Evolutionary conservation across 768 basidiomycete genomes (phyloP).

Genomic region (Boletellus sp.): DNA sequence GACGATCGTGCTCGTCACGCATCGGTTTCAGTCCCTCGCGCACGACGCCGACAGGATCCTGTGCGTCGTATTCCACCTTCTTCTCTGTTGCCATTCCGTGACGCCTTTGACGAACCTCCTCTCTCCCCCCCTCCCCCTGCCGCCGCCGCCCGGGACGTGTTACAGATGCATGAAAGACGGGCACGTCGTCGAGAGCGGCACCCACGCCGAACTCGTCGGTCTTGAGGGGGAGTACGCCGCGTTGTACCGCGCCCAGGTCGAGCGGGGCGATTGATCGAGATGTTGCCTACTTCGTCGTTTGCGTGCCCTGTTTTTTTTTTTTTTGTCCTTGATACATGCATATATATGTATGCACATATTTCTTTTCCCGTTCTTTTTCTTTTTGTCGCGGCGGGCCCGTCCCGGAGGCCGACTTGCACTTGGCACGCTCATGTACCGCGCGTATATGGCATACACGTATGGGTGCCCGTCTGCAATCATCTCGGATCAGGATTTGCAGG

Average conservation of each 20-base stretch:
- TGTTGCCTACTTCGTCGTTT: no score
- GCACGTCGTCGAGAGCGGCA: constrained; percentile 29
- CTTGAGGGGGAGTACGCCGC: constrained; percentile 24
- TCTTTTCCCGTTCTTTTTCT: neutral
- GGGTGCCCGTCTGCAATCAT: no score
- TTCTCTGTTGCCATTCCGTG: neutral
- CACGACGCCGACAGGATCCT: constrained; percentile 50
- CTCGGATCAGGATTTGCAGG: no score
- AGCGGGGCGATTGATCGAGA: neutral
- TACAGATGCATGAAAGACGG: constrained; percentile 34
- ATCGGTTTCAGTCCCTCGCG: constrained; percentile 49
- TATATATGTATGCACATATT: neutral
- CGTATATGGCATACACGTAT: no score
- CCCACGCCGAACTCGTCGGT: constrained; percentile 26
- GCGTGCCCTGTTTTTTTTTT: no score
- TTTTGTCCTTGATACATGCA: no score
- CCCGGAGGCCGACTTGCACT: no score
- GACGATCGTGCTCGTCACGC: constrained; percentile 52
- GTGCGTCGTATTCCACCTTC: constrained; percentile 36
- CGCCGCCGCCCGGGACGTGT: no score
- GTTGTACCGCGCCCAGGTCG: constrained; percentile 25
- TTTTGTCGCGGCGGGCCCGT: no score
- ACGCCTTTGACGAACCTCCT: no score
- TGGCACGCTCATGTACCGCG: no score
- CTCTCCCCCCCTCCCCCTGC: no score